Evolutionary conservation across 495 filamentous ascomycete genomes (phyloP), one percentile per base, ranked within the genome.

Genomic region (Tuber indicum): DNA sequence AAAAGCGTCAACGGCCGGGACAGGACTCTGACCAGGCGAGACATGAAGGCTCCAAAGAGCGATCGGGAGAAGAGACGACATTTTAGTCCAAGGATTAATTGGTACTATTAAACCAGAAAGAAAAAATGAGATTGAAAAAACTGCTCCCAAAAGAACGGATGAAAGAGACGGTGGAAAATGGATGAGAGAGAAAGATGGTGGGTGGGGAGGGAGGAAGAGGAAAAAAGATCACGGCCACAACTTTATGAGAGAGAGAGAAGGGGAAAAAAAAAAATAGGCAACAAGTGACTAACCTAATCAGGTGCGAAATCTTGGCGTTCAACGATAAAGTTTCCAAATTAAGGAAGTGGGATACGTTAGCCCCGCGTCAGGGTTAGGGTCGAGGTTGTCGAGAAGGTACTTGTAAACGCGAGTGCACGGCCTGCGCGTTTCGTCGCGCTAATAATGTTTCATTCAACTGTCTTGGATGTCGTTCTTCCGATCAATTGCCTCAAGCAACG

Each of bases 41-140:
- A 98, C 92, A 85, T 92, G 89, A 70, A 98, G 90, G 85, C 94
- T 94, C 84, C 94, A 98, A 84, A 98, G 88, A 84, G 92, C 92
- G 81, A 96, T 90, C 81, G 94, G 93, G 58, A 80, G 71, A 62
- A 80, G 74, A 49, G 78, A 76, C 78, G 79, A 79, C 62, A 72
- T 79, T 76, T 52, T 72, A 73, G 71, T 76, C 43, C 49, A 19
- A 72, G 58, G 58, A 66, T 66, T 66, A 66, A 66, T 66, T 66
- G 58, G 32, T 66, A 66, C 32, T 17, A 66, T 36, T 36, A 66
- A 62, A 66, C 58, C 58, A 66, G 26, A 66, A 36, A 26, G 16
- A 36, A 66, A n/a, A 66, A 36, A 66, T 62, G 69, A 74, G 49
- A 77, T 62, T 66, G 43, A 74, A 43, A 36, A 66, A 66, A 36